A percentile compares a stretch with the other conserved stretches of the same genome.
These are phyloP conservation scores for Platanthera zijinensis DNA, from an alignment of 106 monocot species.

Conservation along the genomic window DNA sequence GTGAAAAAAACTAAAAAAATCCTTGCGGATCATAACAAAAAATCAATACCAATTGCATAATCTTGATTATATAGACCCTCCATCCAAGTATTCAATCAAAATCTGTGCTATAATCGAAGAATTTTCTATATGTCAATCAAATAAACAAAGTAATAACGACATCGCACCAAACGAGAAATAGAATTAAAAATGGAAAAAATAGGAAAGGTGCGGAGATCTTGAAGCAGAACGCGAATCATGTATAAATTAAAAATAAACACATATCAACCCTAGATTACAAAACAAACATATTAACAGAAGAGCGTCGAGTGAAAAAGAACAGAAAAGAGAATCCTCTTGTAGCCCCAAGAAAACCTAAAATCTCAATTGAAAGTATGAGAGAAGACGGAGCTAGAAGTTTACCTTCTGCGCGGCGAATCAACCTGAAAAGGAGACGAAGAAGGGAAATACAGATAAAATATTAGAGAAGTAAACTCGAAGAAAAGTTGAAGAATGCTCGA, in stretches of 20 bases:
- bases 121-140: background rate
- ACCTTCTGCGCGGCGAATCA: constrained; percentile 6
- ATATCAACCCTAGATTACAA: background rate
- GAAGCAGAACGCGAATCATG: background rate
- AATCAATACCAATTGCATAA: background rate
- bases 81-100: too few species aligned
- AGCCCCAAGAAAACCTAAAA: background rate
- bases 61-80: too few species aligned
- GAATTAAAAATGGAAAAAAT: background rate
- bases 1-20: too few species aligned
- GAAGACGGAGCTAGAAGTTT: background rate
- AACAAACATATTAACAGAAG: background rate
- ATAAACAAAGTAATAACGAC: background rate
- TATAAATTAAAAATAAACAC: background rate
- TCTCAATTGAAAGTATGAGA: background rate
- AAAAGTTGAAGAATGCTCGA: background rate
- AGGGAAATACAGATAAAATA: background rate
- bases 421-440: background rate
- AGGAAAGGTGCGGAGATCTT: background rate
- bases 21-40: too few species aligned
- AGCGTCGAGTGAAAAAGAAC: background rate
- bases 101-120: too few species aligned
- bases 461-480: background rate
- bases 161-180: background rate
- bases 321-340: background rate